A percentile compares a stretch with the other conserved stretches of the same genome.
Conservation (phyloP, 768 basidiomycete species). For the Omphalotus guepiniiformis region DNA sequence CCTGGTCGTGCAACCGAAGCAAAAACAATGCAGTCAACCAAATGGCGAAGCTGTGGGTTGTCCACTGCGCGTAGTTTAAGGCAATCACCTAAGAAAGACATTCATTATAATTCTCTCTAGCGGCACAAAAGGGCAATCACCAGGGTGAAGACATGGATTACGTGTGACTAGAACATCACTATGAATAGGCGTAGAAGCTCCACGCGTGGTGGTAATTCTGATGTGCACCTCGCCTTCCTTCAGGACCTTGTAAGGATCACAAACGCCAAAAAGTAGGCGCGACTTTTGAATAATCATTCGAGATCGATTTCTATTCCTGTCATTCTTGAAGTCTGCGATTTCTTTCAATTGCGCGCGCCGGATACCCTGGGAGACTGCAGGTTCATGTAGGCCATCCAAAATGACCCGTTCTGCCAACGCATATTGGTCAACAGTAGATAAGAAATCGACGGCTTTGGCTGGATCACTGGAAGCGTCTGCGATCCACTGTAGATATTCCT, state of each 20-base stretch:
- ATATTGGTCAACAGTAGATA: slow-evolving; percentile 45
- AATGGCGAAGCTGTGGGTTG: slow-evolving; percentile 44
- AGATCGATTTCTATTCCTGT: slow-evolving; percentile 50
- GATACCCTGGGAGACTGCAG: slow-evolving; percentile 36
- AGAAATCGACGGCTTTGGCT: slow-evolving; percentile 50
- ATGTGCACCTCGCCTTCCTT: slow-evolving; percentile 64
- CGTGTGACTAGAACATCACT: slow-evolving; percentile 60
- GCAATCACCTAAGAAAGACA: slow-evolving; percentile 44
- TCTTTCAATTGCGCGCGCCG: slow-evolving; percentile 43
- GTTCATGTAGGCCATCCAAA: slow-evolving; percentile 49
- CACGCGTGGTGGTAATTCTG: slow-evolving; percentile 48
- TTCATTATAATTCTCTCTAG: neutral
- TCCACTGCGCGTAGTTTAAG: slow-evolving; percentile 59
- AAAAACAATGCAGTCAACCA: slow-evolving; percentile 67
- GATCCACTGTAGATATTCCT: slow-evolving; percentile 59
- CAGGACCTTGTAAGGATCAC: slow-evolving; percentile 60
- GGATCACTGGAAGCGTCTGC: slow-evolving; percentile 42
- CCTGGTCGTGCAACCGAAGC: slow-evolving; percentile 53
- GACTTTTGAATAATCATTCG: slow-evolving; percentile 62
- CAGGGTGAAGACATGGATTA: slow-evolving; percentile 69
- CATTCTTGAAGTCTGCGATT: slow-evolving; percentile 39
- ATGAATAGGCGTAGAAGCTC: slow-evolving; percentile 51
- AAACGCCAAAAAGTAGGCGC: slow-evolving; percentile 60
- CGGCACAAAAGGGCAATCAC: slow-evolving; percentile 23
- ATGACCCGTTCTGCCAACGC: slow-evolving; percentile 46